phyloP scores from a whole-genome alignment of 2,329 filamentous ascomycete species.

The Nothophoma quercina region DNA sequence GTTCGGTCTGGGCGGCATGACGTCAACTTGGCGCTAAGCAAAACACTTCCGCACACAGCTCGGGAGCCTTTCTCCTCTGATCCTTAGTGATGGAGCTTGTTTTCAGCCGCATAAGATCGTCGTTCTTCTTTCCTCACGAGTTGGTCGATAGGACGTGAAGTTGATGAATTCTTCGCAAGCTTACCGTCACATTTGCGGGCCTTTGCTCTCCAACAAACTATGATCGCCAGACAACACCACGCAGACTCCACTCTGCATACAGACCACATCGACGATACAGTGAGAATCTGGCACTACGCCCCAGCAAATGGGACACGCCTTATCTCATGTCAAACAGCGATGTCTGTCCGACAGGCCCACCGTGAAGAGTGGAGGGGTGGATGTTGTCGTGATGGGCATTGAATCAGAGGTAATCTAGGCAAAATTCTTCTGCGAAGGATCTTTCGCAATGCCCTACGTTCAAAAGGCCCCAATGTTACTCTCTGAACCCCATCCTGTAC shows the following conservation, averaged over 20 bases:
- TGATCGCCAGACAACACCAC: conserved; percentile 8
- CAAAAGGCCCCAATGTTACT: conserved; percentile 6
- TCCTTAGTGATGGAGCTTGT: conserved; percentile 11
- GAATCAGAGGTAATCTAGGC: neutral
- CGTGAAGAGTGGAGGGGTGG: conserved; percentile 10
- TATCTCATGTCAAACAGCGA: neutral
- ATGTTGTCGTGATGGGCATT: conserved; percentile 7
- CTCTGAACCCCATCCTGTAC: conserved; percentile 7
- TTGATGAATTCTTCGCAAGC: conserved; percentile 9
- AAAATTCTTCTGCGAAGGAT: neutral
- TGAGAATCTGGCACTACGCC: neutral
- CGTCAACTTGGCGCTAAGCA: conserved; percentile 2
- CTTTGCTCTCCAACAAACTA: conserved; percentile 6
- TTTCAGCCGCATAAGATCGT: conserved; percentile 19
- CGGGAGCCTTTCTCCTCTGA: conserved; percentile 8
- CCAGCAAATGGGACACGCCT: neutral
- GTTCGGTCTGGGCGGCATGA: conserved; percentile 1
- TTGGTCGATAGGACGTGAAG: neutral
- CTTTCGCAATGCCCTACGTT: neutral
- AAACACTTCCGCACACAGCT: conserved; percentile 1
- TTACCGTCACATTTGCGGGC: conserved; percentile 14
- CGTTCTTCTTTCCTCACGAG: neutral
- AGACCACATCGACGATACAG: conserved; percentile 12
- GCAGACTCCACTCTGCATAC: neutral
- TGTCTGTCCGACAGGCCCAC: conserved; percentile 1